Base-by-base conservation (phyloP, 2,329 filamentous ascomycete genomes). In the Onygenales sp. region DNA sequence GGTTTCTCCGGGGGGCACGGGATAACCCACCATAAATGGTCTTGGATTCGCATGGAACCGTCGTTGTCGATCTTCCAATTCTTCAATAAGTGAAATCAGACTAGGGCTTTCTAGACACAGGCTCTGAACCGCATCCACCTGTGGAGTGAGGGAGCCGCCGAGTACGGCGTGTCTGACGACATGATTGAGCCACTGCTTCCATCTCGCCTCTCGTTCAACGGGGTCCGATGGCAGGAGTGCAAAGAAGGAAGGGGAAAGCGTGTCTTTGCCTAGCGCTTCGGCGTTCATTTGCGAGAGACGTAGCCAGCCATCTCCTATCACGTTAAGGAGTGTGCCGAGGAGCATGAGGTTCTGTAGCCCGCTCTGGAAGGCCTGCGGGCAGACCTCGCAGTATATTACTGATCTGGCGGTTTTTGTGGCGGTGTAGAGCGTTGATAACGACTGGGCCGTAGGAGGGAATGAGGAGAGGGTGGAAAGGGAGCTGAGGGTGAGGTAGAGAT, bases 291-390 rank as follows among this genome's bases (percentile, higher is more conserved):
- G 62, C 21, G 63, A 69, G 14, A 75, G 62, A 2, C 68, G 66
- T 9, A 72, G 61, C 73, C 73, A 76, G 27, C 67, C 61, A 53
- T 75, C 73, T 21, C 69, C 71, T 14, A 73, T 58, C 17, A 74
- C 67, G n/a, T 66, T 74, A 45, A 76, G 59, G 10, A 75, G 61
- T 9, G 72, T 74, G 10, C 68, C 69, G n/a, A 68, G 66, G 48
- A 75, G 66, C 70, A 74, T 74, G 44, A 75, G 66, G 51, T 76
- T 76, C 54, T 75, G 73, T 27, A 72, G 59, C 6, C 67, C 67
- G 1, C 71, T 69, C 36, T 69, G 65, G 53, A 74, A 74, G 36
- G 61, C 64, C 39, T 66, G 65, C 1, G 72, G 72, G 54, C 73
- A 76, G 14, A 65, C 58, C 43, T 63, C 58, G 56, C 73, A 76